These are phyloP conservation scores for Ogataea neopini DNA, from an alignment of 805 yeast species.

Conservation along the genomic window DNA sequence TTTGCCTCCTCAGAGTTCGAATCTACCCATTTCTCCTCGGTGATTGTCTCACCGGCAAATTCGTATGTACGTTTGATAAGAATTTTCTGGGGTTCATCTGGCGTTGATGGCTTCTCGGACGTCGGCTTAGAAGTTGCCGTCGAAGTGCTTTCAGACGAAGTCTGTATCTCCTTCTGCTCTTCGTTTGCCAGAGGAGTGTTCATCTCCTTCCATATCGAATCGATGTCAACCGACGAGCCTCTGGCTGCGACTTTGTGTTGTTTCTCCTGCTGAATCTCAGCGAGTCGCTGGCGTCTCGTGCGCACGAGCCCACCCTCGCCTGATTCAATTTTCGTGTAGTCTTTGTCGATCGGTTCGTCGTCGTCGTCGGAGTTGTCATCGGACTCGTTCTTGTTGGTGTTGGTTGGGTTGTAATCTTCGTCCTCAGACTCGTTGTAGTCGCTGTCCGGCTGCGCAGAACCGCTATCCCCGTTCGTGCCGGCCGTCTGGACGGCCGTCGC, in stretches of 20 bases:
- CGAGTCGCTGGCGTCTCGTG: slow-evolving; percentile 63
- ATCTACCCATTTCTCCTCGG: slow-evolving; percentile 78
- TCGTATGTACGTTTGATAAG: slow-evolving; percentile 76
- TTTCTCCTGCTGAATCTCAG: slow-evolving; percentile 34
- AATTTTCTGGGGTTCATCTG: no score
- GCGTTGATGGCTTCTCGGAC: not conserved
- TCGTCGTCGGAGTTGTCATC: slow-evolving; percentile 36
- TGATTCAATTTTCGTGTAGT: slow-evolving; percentile 54
- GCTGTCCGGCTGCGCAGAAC: slow-evolving; percentile 35
- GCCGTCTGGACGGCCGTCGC: no score
- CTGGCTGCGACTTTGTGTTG: slow-evolving; percentile 24
- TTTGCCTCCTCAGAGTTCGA: slow-evolving; percentile 82
- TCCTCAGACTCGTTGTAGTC: slow-evolving; percentile 58
- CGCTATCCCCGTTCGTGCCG: no score
- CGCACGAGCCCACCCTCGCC: slow-evolving; percentile 62
- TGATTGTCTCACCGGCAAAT: slow-evolving; percentile 83
- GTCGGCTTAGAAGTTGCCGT: not conserved
- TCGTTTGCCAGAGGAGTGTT: slow-evolving; percentile 31
- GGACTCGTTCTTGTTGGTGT: slow-evolving; percentile 39
- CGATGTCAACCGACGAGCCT: slow-evolving; percentile 41
- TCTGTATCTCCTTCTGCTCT: not conserved
- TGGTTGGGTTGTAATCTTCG: slow-evolving; percentile 53
- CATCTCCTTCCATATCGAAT: slow-evolving; percentile 57
- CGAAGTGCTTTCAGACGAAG: no score
- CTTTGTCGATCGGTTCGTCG: slow-evolving; percentile 6